Percentiles rank a stretch among this genome's conserved stretches.
phyloP scores from a whole-genome alignment of 345 rosid genomes.

The Raphanus sativus region DNA sequence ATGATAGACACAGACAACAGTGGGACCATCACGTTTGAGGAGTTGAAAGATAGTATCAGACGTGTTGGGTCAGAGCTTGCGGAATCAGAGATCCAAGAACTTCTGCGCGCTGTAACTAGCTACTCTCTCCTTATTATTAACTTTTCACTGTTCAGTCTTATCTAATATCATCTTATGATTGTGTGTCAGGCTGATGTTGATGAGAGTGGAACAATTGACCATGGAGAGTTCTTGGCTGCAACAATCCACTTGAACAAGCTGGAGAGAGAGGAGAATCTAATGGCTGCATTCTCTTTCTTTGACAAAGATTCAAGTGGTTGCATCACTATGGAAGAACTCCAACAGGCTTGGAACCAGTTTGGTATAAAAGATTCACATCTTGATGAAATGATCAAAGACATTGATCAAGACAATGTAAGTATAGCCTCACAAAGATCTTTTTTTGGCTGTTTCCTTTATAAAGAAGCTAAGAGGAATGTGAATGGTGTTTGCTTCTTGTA shows the following conservation, averaged over 20 bases:
- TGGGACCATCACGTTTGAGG: constrained; percentile 75
- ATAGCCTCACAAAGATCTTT: not conserved
- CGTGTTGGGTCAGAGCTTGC: constrained; percentile 72
- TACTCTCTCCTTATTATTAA: not conserved
- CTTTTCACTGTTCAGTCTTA: no score
- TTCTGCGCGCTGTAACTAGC: constrained; percentile 61
- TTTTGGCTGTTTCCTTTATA: not conserved
- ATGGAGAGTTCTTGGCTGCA: constrained; percentile 82
- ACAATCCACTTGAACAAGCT: constrained; percentile 75
- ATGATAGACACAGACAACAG: constrained; percentile 80
- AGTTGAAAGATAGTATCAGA: constrained; percentile 57
- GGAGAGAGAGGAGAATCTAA: constrained; percentile 77
- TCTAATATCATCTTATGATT: not conserved
- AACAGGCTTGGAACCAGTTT: constrained; percentile 74
- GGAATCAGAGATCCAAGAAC: constrained; percentile 80
- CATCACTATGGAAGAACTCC: constrained; percentile 75
- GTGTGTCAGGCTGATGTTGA: constrained; percentile 72
- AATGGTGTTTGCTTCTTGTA: constrained; percentile 28
- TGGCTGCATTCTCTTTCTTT: constrained; percentile 67
- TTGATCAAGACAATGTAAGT: constrained; percentile 80
- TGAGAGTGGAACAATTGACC: constrained; percentile 71
- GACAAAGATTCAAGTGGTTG: constrained; percentile 82
- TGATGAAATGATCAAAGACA: constrained; percentile 76
- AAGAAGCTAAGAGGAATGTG: constrained; percentile 4
- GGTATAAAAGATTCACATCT: constrained; percentile 68